Base-by-base conservation (phyloP, 768 basidiomycete species). In the Lactifluus pinguis region DNA sequence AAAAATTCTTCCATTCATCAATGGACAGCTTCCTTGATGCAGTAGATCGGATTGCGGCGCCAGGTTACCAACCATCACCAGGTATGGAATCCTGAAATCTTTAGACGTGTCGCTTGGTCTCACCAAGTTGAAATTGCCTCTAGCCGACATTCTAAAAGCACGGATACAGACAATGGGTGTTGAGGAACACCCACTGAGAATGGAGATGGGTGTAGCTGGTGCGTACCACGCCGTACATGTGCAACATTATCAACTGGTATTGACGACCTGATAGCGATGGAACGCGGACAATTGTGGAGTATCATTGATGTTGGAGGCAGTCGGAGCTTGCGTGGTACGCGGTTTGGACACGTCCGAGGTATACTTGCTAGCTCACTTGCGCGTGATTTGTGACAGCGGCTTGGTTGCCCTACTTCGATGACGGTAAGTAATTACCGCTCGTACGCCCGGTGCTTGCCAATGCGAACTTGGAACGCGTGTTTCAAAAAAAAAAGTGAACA, bases 381-480 rank as follows among this genome's bases (percentile, higher is more conserved):
- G 25, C 13, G 25, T 61, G 19, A 38, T 47, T 32, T 36, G 9
- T 39, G 30, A 30, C 55, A 84, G 84, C 80, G 57, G 79, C 79
- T 5, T 86, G 85, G 86, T 81, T 81, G 1, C 83, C 85, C 30
- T 87, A 81, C 68, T 86, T 87, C 60, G 84, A 87, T 57, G 80
- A 85, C 67, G 81, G 83, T 84, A 53, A 51, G 74, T 64, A 30
- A 42, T 19, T 17, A 50, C 29, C 44, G 11, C 44, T 14, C 5
- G 19, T 25, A 32, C n/a, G 21, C 17, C 30, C 15, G 45, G 17
- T n/a, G 39, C 44, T 14, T 7, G 19, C 48, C 53, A 58, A 49
- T 7, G 15, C 7, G 30, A 19, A 64, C 38, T 11, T 38, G 38
- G 9, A 10, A 38, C 32, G 49, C 55, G 60, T 30, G 60, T 62